phyloP scores from a whole-genome alignment of 225 moss, liverwort and hornwort genomes.

The Rhytidiadelphus loreus region DNA sequence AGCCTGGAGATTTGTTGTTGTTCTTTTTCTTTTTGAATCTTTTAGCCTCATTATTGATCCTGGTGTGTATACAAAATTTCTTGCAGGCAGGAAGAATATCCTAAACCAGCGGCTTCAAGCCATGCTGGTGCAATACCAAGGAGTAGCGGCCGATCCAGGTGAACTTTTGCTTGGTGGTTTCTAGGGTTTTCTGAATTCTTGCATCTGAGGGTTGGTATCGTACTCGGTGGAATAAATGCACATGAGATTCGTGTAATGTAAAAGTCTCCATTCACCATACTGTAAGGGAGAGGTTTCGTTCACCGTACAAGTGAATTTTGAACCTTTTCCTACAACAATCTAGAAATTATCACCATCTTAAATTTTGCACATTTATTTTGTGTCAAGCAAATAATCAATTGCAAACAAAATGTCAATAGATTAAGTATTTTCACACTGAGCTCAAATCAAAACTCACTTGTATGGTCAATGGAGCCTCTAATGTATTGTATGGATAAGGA shows the following conservation, averaged over 20 bases:
- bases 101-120: not conserved
- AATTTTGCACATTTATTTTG: not conserved
- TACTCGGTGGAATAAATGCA: not conserved
- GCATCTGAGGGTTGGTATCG: not conserved
- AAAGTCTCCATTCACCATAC: not conserved
- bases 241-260: not conserved
- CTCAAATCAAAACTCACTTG: not conserved
- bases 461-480: not conserved
- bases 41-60: not conserved
- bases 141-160: not conserved
- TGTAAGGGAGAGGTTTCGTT: not conserved
- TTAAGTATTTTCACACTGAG: not conserved
- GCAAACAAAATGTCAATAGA: not conserved
- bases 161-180: not conserved
- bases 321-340: not conserved
- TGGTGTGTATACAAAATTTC: not conserved
- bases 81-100: conserved; percentile 10
- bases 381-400: not conserved
- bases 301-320: not conserved
- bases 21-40: not conserved
- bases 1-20: not conserved
- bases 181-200: not conserved
- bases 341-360: not conserved
- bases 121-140: not conserved
- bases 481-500: not conserved